Base-by-base conservation (phyloP, 768 basidiomycete genomes). In the Tricholomella constricta region DNA sequence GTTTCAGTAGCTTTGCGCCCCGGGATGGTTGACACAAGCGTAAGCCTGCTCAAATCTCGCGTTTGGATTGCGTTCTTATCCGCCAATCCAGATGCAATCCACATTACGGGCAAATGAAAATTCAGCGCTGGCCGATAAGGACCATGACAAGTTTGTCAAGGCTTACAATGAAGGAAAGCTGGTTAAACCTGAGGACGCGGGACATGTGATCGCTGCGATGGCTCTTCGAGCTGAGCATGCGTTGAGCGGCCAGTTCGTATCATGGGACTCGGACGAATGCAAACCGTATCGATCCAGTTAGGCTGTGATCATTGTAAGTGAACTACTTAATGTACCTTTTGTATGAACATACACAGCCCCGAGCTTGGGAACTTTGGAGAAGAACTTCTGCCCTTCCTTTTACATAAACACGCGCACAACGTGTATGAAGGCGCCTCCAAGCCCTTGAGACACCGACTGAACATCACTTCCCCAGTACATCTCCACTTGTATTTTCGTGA, bases 1-100 rank as follows among this genome's bases (percentile, higher is more conserved):
- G 76, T 80, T 7, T 83, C 85, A 3, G 78, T 95, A 27, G 88
- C 94, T 14, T 60, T 97, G 2, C 82, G 94, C 3, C 95, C 95
- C 0, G 95, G 95, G 12, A 86, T 86, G 70, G 92, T 97, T 23
- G 85, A 95, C 55, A 95, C 93, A 7, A 72, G 70, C 23, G 93
- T 91, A 66, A 59, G 81, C 78, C 19, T 41, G 2, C 45, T 34
- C 48, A 5, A 37, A 32, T 10, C 9, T 17, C 26, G n/a, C 2
- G 2, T 40, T 41, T 32, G 37, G 15, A 31, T 10, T 35, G 17
- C 20, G 23, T 49, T 12, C 17, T 50, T 23, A 31, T 45, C 53
- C 42, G n/a, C n/a, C 43, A 32, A 49, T 48, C 27, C 60, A 92
- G 89, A 93, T 93, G 91, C 91, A 91, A 76, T 61, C 65, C 25